Conservation (phyloP, 2,329 filamentous ascomycete genomes). For the Penicillium sp. region DNA sequence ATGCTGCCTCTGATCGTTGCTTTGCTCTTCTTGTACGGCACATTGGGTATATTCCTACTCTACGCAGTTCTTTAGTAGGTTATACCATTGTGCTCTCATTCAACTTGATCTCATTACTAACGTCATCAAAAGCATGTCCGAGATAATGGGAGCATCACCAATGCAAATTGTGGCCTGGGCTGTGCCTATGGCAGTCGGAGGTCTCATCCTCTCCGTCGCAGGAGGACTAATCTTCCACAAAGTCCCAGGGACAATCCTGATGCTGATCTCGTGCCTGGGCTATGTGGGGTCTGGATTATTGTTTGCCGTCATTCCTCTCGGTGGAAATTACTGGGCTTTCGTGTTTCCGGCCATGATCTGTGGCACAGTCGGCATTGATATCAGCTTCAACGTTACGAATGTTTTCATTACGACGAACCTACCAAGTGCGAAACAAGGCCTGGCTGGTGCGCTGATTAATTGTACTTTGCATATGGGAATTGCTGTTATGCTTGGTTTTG, state of each 20-base stretch:
- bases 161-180: constrained; percentile 67
- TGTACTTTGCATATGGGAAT: constrained; percentile 68
- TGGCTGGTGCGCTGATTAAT: constrained; percentile 69
- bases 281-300: constrained; percentile 58
- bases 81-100: neutral
- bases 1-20: constrained; percentile 62
- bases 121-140: constrained; percentile 51
- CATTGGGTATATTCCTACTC: constrained; percentile 64
- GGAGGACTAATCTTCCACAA: constrained; percentile 66
- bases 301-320: constrained; percentile 60
- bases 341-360: constrained; percentile 62
- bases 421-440: constrained; percentile 62
- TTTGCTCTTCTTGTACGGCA: constrained; percentile 65
- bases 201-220: constrained; percentile 59
- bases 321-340: constrained; percentile 65
- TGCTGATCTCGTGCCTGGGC: constrained; percentile 59
- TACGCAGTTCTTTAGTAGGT: constrained; percentile 66
- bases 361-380: constrained; percentile 68
- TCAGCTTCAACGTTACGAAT: constrained; percentile 70
- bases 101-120: neutral
- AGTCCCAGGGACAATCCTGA: constrained; percentile 59
- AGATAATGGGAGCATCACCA: constrained; percentile 57
- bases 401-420: constrained; percentile 73
- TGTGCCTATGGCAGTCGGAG: constrained; percentile 63
- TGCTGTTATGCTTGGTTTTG: constrained; percentile 66